Base-by-base conservation (phyloP, 1,139 yeast genomes). In the Zhuliangozyma blackwelliae region DNA sequence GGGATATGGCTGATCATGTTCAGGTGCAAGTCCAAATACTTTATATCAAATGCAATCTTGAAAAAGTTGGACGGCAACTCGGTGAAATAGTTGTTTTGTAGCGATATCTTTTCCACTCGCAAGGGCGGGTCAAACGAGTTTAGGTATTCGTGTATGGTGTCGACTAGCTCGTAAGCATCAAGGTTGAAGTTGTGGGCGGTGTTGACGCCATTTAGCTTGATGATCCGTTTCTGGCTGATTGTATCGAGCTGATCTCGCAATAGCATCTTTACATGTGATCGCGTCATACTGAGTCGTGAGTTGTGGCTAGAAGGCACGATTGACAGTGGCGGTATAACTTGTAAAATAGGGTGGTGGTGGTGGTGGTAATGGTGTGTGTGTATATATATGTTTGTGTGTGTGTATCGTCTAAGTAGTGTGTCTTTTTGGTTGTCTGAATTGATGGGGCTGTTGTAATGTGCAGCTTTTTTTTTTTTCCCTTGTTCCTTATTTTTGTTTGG, bases 1-100 rank as follows among this genome's bases (percentile, higher is more conserved):
- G 94, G 89, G 35, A 86, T 70, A 34, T 61, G 68, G 3, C 65
- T 46, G 30, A 86, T 65, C 33, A 61, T 55, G 53, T 86, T 86
- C 44, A 72, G 68, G 49, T 84, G 83, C 33, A 86, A 62, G 54
- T 86, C 92, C 41, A 86, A 61, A 48, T 81, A 83, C 36, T 77
- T 65, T 39, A 85, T 59, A 36, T 65, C 61, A 20, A 40, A 42
- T n/a, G 72, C 53, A 44, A 84, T 60, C 23, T 59, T 54, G 10
- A 58, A 49, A 44, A 84, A 69, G 39, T 68, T 67, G 1, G 56
- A 48, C 0, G 89, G 86, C 8, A 82, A 57, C 10, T 61, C 59
- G 0, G 61, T 53, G 13, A 82, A 54, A 31, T 61, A 59, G 50
- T 81, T 81, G 40, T 68, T 66, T 39, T 78, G 76, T 12, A 82